A percentile compares a stretch with the other conserved stretches of the same genome.
These are phyloP conservation scores for Neopestalotiopsis sp. DNA, from an alignment of 2,329 filamentous ascomycete species.

Conservation along the genomic window DNA sequence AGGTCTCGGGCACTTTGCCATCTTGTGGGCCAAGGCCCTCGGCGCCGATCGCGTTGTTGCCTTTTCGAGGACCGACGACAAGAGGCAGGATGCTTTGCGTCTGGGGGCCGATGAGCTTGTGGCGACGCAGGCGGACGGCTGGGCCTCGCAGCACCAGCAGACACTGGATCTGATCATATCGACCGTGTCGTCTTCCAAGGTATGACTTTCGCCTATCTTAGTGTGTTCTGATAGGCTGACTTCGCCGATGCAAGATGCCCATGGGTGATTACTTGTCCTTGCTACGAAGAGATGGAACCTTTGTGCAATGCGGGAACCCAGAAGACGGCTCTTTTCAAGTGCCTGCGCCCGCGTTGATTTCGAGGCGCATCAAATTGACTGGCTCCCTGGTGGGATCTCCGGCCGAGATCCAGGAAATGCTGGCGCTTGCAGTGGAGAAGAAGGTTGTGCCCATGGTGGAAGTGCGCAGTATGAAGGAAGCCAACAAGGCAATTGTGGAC, in stretches of 20 bases:
- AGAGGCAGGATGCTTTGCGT: conserved; percentile 11
- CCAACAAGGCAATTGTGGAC: conserved; percentile 54
- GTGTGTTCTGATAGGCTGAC: no score
- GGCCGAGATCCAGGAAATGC: conserved; percentile 57
- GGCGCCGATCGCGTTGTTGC: conserved; percentile 16
- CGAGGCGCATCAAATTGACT: conserved; percentile 42
- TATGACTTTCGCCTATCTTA: no score
- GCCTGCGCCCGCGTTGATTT: no score
- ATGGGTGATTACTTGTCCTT: no score
- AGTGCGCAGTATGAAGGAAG: conserved; percentile 51
- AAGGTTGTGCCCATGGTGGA: conserved; percentile 56
- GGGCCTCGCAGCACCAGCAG: conserved; percentile 6
- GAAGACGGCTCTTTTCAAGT: no score
- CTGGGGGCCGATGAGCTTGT: conserved; percentile 16
- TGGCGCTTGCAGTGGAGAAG: conserved; percentile 55
- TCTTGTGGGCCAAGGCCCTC: conserved; percentile 18
- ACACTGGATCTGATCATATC: conserved; percentile 17
- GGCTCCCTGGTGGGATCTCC: conserved; percentile 48
- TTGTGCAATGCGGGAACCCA: no score
- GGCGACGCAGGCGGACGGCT: conserved; percentile 11
- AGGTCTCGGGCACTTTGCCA: conserved; percentile 14
- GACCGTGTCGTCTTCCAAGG: conserved; percentile 7
- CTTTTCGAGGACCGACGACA: conserved; percentile 16
- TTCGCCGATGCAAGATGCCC: no score
- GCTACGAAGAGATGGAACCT: no score